A percentile compares a stretch with the other conserved stretches of the same genome.
phyloP scores from a whole-genome alignment of 208 protist species.

The Trypanosoma mega region DNA sequence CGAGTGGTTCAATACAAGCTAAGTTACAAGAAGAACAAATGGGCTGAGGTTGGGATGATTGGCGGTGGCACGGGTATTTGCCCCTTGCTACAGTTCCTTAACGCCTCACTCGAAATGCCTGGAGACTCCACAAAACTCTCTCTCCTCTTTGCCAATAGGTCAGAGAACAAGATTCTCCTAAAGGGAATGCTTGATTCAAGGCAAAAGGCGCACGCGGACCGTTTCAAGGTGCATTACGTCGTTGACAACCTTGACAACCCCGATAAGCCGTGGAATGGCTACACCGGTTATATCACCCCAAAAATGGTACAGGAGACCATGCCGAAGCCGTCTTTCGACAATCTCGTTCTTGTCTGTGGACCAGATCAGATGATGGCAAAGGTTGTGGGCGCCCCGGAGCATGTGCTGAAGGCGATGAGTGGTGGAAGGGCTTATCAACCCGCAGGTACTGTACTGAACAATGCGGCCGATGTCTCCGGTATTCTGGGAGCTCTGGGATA shows the following conservation, averaged over 20 bases:
- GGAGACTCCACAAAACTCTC: constrained; percentile 83
- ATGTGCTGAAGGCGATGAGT: constrained; percentile 70
- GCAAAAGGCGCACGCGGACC: constrained; percentile 52
- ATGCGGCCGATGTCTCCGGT: constrained; percentile 71
- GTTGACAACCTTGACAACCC: constrained; percentile 79
- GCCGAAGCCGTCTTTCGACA: constrained; percentile 62
- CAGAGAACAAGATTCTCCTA: constrained; percentile 92
- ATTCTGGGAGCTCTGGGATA: constrained; percentile 71
- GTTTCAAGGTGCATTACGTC: constrained; percentile 87
- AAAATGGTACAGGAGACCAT: constrained; percentile 76
- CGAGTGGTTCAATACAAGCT: constrained; percentile 81
- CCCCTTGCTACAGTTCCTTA: constrained; percentile 91
- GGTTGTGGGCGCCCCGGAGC: constrained; percentile 53
- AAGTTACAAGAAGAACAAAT: constrained; percentile 76
- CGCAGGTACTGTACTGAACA: constrained; percentile 71
- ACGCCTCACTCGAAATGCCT: constrained; percentile 74
- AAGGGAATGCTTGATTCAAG: constrained; percentile 86
- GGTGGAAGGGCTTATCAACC: constrained; percentile 76
- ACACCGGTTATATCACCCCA: constrained; percentile 70
- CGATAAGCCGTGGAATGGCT: constrained; percentile 73
- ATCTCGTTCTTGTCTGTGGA: constrained; percentile 86
- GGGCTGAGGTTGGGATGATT: constrained; percentile 86
- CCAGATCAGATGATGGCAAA: constrained; percentile 85
- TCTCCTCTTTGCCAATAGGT: constrained; percentile 89
- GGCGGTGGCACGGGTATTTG: constrained; percentile 91